A percentile compares a stretch with the other conserved stretches of the same genome.
These are phyloP conservation scores for Oryza officinalis DNA, from an alignment of 176 grass and related monocot species.

Conservation along the genomic window DNA sequence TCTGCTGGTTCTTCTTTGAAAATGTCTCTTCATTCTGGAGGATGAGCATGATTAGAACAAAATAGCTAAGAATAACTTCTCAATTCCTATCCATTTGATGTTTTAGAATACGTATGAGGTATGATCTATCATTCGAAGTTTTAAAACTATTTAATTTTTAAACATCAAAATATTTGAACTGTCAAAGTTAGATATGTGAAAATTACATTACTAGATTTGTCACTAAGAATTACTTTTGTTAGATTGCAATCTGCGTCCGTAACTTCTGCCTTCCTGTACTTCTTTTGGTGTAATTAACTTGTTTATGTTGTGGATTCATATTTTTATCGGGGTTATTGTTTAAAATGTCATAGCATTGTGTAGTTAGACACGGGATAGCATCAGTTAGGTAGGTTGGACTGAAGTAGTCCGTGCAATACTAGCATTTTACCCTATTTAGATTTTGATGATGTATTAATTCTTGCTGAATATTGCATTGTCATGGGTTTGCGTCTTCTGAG, in stretches of 20 bases:
- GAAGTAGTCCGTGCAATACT: not conserved
- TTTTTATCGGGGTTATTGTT: not conserved
- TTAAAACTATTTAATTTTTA: not conserved
- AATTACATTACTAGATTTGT: not conserved
- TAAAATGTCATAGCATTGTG: conserved; percentile 4
- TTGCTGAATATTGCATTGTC: not conserved
- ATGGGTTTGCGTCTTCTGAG: not conserved
- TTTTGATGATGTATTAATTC: not conserved
- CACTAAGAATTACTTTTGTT: not conserved
- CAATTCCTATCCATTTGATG: no score
- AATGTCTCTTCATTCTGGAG: not conserved
- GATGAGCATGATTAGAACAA: not conserved
- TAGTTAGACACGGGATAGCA: not conserved
- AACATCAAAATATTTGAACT: not conserved
- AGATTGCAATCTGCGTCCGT: not conserved
- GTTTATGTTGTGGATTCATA: not conserved
- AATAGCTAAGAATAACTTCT: not conserved
- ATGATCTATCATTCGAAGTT: not conserved
- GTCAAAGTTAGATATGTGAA: not conserved
- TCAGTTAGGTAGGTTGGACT: not conserved
- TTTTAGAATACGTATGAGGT: no score
- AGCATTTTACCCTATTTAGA: not conserved
- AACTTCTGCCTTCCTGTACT: not conserved
- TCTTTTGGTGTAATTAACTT: not conserved
- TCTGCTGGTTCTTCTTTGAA: conserved; percentile 2